Base-by-base conservation (phyloP, 495 filamentous ascomycete species). In the Cercophora scortea region DNA sequence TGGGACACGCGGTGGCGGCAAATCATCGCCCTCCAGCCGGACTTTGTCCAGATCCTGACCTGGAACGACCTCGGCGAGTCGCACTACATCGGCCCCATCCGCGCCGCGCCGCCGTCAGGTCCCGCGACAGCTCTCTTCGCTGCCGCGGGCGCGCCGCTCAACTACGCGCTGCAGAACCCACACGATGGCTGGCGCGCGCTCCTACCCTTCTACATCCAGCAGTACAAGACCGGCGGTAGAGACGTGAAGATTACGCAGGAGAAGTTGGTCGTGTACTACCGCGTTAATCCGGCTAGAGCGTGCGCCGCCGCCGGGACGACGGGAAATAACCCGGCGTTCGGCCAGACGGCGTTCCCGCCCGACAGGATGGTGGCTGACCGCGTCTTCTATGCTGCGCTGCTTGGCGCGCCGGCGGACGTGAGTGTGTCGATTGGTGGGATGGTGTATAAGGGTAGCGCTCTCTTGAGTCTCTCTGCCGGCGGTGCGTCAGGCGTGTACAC, bases 21-120 rank as follows among this genome's bases (percentile, higher is more conserved):
- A 48, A 73, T 85, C 6, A 55, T 82, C 12, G 55, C 63, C 13
- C 57, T 80, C 2, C 56, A 72, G 33, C 79, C 82, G 16, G 69
- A 78, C 4, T 83, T 80, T 49, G 70, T 85, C 13, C 73, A 84
- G 64, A 82, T 86, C 32, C 67, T 88, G 45, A 83, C 79, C 36
- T 87, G 83, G 84, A 88, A 87, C 52, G 84, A 87, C 55, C 86
- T 78, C 52, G 81, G 81, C 51, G 84, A 86, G 64, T 80, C 76
- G 32, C 80, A 82, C 56, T 79, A 80, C 59, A 71, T 80, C 25
- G 71, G 71, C 0, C 70, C 72, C 16, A 51, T 71, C 18, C 66
- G 63, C 59, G 55, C 10, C 9, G 7, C 16, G 9, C 41, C 41
- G n/a, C 25, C 25, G 25, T 5, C 25, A 2, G 25, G 25, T 2